Evolutionary conservation across 495 filamentous ascomycete species (phyloP), one percentile per base, ranked within the genome.

Genomic region (Jackrogersella minutella): DNA sequence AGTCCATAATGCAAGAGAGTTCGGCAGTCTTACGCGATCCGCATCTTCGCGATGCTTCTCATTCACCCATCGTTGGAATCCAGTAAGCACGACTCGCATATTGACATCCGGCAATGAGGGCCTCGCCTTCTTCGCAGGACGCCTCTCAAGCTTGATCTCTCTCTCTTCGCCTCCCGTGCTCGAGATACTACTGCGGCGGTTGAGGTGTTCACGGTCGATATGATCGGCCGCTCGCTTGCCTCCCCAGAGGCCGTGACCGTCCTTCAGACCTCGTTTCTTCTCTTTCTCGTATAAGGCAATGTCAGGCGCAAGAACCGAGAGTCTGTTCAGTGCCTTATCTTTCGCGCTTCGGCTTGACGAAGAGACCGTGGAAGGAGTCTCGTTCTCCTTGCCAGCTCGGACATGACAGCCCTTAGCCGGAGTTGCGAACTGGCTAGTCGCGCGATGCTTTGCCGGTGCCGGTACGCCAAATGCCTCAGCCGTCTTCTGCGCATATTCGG

Each of bases 201-300:
- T 67, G 2, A 73, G 64, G 43, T 76, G 72, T 36, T 85, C 82
- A 59, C 77, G 79, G 31, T 87, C 86, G 39, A 86, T 80, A 37
- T 79, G 77, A 55, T 86, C 82, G 34, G 85, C 84, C 16, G 83
- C 85, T 47, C 82, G 78, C 69, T 88, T 90, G 53, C 92, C 93
- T 52, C 93, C 90, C 69, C 91, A 90, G 1, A 93, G 85, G 2
- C 74, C 77, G n/a, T 74, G 70, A 33, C 89, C 88, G n/a, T 93
- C 93, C 37, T 91, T 90, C 17, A 87, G 57, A 11, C 76, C 75
- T 53, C 84, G 86, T 79, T 95, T 97, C 80, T 82, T 92, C 76
- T 99, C 95, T 71, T 96, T 97, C 74, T 99, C 90, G 72, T 93
- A 97, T 50, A 93, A 79, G 6, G 88, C 89, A 65, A 97, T 91